phyloP scores from a whole-genome alignment of 1,284 basidiomycete genomes.

The Singerocomus inundabilis region DNA sequence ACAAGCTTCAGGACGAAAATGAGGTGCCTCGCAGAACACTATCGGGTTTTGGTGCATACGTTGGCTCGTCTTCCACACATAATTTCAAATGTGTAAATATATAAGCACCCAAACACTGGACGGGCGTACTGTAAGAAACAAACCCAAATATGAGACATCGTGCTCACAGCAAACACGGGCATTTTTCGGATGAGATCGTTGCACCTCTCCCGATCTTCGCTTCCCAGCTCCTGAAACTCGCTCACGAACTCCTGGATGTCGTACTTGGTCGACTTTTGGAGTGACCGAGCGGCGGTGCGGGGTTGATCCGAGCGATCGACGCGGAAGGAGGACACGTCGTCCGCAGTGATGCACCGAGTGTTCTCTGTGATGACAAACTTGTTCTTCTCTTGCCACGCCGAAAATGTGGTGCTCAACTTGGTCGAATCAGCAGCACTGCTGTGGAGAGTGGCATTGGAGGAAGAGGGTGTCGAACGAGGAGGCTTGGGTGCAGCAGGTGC shows the following conservation, averaged over 20 bases:
- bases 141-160: not conserved
- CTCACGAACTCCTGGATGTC: slow-evolving; percentile 23
- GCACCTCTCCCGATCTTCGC: slow-evolving; percentile 19
- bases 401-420: slow-evolving; percentile 17
- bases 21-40: not conserved
- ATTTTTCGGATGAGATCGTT: slow-evolving; percentile 17
- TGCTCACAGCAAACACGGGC: slow-evolving; percentile 29
- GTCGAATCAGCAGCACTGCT: not conserved
- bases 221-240: slow-evolving; percentile 11
- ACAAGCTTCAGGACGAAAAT: slow-evolving; percentile 16
- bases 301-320: slow-evolving; percentile 28
- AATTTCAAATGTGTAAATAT: slow-evolving; percentile 29
- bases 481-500: not conserved
- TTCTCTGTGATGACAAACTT: slow-evolving; percentile 10
- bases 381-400: slow-evolving; percentile 19
- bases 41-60: slow-evolving; percentile 6
- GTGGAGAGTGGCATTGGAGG: slow-evolving; percentile 1
- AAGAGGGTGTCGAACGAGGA: not conserved
- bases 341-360: slow-evolving; percentile 15
- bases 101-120: slow-evolving; percentile 24
- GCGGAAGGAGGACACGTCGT: slow-evolving; percentile 24
- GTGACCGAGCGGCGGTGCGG: slow-evolving; percentile 15
- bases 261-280: slow-evolving; percentile 25
- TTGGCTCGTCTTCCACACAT: slow-evolving; percentile 18
- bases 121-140: not conserved